Percentiles rank a stretch among this genome's conserved stretches.
phyloP scores from a whole-genome alignment of 1,284 basidiomycete species.

The Somion occarium region DNA sequence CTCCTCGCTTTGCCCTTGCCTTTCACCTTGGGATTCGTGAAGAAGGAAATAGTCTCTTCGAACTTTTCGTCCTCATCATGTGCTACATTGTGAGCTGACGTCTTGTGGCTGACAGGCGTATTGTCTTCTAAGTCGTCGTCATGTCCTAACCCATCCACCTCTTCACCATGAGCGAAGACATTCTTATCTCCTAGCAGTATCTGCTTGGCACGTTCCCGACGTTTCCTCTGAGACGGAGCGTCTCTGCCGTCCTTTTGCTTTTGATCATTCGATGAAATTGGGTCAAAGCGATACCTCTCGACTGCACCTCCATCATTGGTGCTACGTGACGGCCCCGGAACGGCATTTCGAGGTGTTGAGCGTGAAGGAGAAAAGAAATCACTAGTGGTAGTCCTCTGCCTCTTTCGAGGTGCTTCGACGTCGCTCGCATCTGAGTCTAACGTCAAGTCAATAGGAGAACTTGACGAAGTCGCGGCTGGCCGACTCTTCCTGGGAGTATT shows the following conservation, averaged over 20 bases:
- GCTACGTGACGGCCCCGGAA: slow-evolving; percentile 1
- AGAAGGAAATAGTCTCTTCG: slow-evolving; percentile 41
- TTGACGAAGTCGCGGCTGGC: slow-evolving; percentile 25
- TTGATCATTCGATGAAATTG: slow-evolving; percentile 15
- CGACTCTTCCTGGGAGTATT: slow-evolving; percentile 11
- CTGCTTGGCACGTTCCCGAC: slow-evolving; percentile 51
- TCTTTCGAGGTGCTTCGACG: slow-evolving; percentile 28
- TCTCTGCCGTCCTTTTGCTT: slow-evolving; percentile 18
- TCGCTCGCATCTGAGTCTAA: slow-evolving; percentile 34
- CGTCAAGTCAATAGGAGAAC: slow-evolving; percentile 53
- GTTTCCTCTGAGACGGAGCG: slow-evolving; percentile 20
- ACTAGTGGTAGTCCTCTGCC: slow-evolving; percentile 25
- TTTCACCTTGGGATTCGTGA: slow-evolving; percentile 33
- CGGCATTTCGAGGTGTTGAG: slow-evolving; percentile 1
- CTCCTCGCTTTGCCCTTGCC: slow-evolving; percentile 28
- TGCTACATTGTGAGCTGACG: slow-evolving; percentile 17
- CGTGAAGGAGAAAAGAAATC: slow-evolving; percentile 12
- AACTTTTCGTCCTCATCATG: slow-evolving; percentile 40
- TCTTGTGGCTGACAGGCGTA: slow-evolving; percentile 6
- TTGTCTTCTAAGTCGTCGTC: slow-evolving; percentile 20
- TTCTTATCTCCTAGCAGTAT: slow-evolving; percentile 48
- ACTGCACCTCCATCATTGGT: slow-evolving; percentile 12
- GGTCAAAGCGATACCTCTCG: slow-evolving; percentile 34
- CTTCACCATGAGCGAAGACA: slow-evolving; percentile 17
- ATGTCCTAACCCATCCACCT: slow-evolving; percentile 18